Evolutionary conservation across 148 eudicot genomes (phyloP).

Genomic region (Amaranthus palmeri): DNA sequence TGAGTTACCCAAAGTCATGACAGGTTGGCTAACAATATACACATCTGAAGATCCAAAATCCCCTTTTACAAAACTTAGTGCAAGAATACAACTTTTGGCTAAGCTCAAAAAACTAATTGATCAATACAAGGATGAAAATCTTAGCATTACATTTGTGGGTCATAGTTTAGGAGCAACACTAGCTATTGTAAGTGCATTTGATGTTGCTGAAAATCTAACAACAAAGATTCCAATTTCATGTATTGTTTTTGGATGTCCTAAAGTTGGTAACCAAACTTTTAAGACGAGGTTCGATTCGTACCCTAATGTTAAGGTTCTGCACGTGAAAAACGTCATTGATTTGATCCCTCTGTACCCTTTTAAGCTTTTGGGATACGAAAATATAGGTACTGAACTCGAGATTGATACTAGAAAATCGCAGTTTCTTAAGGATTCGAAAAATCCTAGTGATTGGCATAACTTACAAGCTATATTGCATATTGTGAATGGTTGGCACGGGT

Average conservation of each 20-base stretch:
- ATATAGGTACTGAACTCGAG: slow-evolving; percentile 46
- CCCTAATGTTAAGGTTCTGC: slow-evolving; percentile 57
- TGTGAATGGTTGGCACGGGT: slow-evolving; percentile 82
- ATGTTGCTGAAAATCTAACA: slow-evolving; percentile 64
- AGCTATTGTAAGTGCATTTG: slow-evolving; percentile 64
- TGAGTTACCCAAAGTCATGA: slow-evolving; percentile 46
- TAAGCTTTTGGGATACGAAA: slow-evolving; percentile 49
- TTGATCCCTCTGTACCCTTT: slow-evolving; percentile 68
- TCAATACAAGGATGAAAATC: slow-evolving; percentile 36
- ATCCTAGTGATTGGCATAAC: slow-evolving; percentile 84
- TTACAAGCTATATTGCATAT: slow-evolving; percentile 59
- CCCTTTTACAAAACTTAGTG: slow-evolving; percentile 57
- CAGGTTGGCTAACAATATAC: slow-evolving; percentile 69
- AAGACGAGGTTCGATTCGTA: slow-evolving; percentile 38
- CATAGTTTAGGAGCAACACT: slow-evolving; percentile 69
- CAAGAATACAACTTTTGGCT: slow-evolving; percentile 49
- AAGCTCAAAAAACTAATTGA: slow-evolving; percentile 38
- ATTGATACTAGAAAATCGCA: slow-evolving; percentile 71
- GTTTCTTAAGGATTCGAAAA: slow-evolving; percentile 59
- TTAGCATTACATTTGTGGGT: slow-evolving; percentile 50
- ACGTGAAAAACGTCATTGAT: slow-evolving; percentile 66
- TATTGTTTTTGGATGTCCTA: slow-evolving; percentile 74
- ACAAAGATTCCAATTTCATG: slow-evolving; percentile 52
- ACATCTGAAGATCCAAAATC: slow-evolving; percentile 54
- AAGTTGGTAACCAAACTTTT: slow-evolving; percentile 69